Conservation (phyloP, 345 rosid species). For the Citrus inodora region DNA sequence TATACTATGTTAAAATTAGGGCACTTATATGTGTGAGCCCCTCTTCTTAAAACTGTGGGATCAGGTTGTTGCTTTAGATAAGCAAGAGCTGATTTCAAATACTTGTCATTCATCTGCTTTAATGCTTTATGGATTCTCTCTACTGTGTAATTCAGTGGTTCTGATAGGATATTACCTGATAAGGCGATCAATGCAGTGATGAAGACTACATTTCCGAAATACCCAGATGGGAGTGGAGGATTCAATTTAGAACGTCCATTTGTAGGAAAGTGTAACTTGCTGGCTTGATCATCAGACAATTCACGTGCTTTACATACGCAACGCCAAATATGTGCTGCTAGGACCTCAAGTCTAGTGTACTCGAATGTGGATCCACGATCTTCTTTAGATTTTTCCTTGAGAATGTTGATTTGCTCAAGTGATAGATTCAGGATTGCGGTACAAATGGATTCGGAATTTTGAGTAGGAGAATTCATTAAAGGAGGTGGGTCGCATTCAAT, state of each 20-base stretch:
- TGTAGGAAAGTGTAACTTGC: background rate
- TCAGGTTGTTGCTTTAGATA: conserved; percentile 9
- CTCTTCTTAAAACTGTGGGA: conserved; percentile 29
- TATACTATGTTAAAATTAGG: conserved; percentile 48
- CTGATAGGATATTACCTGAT: background rate
- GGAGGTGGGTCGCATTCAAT: background rate
- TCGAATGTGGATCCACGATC: background rate
- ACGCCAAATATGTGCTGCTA: background rate
- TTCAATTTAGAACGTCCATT: background rate
- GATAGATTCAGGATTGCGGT: background rate
- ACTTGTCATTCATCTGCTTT: background rate
- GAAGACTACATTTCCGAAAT: conserved; percentile 8
- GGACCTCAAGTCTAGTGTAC: background rate
- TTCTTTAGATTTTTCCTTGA: background rate
- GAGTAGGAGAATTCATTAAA: background rate
- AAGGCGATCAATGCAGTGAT: background rate
- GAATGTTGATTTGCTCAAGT: background rate
- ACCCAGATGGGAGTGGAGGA: conserved; percentile 5
- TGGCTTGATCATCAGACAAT: conserved; percentile 6
- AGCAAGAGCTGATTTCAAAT: background rate
- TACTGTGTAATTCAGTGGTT: background rate
- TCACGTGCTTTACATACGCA: background rate
- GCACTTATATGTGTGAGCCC: conserved; percentile 43
- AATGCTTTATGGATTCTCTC: background rate
- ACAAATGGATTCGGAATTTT: background rate